These are phyloP conservation scores for Triangularia verruculosa DNA, from an alignment of 2,329 filamentous ascomycete species.

Conservation along the genomic window DNA sequence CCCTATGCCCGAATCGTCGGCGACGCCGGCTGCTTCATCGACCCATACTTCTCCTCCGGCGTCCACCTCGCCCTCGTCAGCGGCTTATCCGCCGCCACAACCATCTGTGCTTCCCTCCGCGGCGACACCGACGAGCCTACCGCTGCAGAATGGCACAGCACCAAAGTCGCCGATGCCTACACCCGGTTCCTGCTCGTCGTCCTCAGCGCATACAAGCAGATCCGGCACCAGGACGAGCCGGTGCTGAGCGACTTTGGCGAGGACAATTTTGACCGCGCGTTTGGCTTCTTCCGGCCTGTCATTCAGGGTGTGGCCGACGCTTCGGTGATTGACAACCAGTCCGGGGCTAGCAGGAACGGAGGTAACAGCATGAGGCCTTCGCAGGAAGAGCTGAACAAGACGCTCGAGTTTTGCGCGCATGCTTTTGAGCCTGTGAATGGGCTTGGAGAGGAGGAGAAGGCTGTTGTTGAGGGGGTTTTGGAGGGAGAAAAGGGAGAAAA, in stretches of 20 bases:
- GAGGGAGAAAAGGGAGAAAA: not conserved
- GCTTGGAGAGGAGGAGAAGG: not conserved
- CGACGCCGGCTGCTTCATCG: constrained; percentile 49
- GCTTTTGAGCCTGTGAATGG: not conserved
- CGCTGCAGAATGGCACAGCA: constrained; percentile 42
- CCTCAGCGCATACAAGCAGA: constrained; percentile 39
- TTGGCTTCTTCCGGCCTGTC: constrained; percentile 37
- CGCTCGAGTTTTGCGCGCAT: not conserved
- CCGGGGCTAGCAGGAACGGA: too few relatives aligned
- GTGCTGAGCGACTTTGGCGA: constrained; percentile 43
- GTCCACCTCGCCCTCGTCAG: constrained; percentile 44
- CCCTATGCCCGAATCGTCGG: constrained; percentile 41
- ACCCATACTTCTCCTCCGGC: constrained; percentile 48
- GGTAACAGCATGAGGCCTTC: not conserved
- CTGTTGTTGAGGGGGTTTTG: not conserved
- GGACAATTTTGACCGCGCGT: constrained; percentile 42
- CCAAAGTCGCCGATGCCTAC: constrained; percentile 45
- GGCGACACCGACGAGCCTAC: constrained; percentile 38
- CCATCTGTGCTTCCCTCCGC: constrained; percentile 39
- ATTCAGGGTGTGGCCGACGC: not conserved
- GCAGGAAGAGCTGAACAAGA: not conserved
- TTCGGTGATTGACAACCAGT: constrained; percentile 25
- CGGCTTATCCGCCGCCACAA: constrained; percentile 44
- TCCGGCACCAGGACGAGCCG: constrained; percentile 36
- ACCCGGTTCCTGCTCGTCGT: constrained; percentile 47